Evolutionary conservation across 805 yeast genomes (phyloP).

Genomic region (Hermanozyma aechmeae): DNA sequence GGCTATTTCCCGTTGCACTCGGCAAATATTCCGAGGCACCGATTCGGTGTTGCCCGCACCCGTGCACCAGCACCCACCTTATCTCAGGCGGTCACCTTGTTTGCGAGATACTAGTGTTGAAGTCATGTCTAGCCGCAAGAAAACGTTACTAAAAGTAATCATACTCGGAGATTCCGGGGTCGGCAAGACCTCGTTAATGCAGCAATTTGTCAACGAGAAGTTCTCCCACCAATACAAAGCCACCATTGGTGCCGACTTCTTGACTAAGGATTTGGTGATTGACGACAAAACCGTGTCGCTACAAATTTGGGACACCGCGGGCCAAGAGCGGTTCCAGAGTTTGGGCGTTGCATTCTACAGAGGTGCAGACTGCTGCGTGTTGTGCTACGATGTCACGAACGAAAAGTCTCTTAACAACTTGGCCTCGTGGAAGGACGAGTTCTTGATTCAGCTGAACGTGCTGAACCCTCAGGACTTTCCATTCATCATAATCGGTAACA

Average conservation of each 20-base stretch:
- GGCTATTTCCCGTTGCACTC: too few relatives aligned
- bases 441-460: conserved; percentile 86
- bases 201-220: conserved; percentile 91
- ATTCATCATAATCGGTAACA: conserved; percentile 89
- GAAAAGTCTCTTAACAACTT: conserved; percentile 86
- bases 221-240: conserved; percentile 95
- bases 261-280: conserved; percentile 80
- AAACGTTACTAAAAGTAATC: conserved; percentile 75
- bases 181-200: conserved; percentile 95
- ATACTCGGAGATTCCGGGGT: conserved; percentile 96
- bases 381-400: conserved; percentile 93
- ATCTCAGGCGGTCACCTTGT: too few relatives aligned
- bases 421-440: conserved; percentile 92
- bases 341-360: conserved; percentile 95
- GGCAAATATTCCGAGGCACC: too few relatives aligned
- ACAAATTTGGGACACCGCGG: conserved; percentile 92
- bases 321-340: conserved; percentile 95
- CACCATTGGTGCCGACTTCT: conserved; percentile 94
- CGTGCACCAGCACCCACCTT: too few relatives aligned
- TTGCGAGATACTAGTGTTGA: too few relatives aligned
- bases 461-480: conserved; percentile 93
- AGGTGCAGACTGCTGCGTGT: conserved; percentile 96
- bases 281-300: conserved; percentile 77
- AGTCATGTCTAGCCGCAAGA: conserved; percentile 58
- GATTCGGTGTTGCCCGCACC: too few relatives aligned